phyloP scores from a whole-genome alignment of 805 yeast genomes.

The Saccharomycopsis sp. region DNA sequence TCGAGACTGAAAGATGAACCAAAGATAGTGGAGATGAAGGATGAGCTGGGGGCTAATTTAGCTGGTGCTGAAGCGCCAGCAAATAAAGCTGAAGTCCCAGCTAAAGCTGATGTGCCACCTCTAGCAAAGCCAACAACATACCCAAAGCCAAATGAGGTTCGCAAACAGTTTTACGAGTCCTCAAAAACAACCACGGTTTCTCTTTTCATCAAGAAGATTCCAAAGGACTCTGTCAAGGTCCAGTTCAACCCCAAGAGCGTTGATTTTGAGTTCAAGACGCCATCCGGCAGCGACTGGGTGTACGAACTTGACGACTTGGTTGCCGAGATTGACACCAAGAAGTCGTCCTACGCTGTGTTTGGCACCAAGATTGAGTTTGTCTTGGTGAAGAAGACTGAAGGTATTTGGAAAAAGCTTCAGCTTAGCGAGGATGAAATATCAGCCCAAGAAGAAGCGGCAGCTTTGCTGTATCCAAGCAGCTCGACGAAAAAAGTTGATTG shows the following conservation, averaged over 20 bases:
- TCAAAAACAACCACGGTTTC: constrained; percentile 49
- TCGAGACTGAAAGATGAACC: constrained; percentile 1
- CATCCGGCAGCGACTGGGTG: constrained; percentile 45
- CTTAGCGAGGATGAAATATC: constrained; percentile 24
- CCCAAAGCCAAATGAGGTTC: constrained; percentile 28
- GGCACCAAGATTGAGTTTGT: constrained; percentile 68
- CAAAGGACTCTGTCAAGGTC: constrained; percentile 38
- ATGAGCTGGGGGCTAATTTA: neutral
- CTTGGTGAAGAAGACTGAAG: constrained; percentile 38
- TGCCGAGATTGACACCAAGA: constrained; percentile 38
- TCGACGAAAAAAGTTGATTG: constrained; percentile 59
- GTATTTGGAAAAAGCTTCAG: constrained; percentile 53
- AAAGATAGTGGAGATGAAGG: constrained; percentile 7
- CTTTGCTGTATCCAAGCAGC: constrained; percentile 49
- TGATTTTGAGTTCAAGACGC: constrained; percentile 38
- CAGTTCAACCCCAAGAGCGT: constrained; percentile 32
- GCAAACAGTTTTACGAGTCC: constrained; percentile 72
- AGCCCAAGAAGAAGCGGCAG: constrained; percentile 13
- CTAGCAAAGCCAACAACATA: constrained; percentile 3
- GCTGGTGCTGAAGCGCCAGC: no score
- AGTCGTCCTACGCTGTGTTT: constrained; percentile 43
- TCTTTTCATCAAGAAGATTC: constrained; percentile 60
- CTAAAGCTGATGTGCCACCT: neutral
- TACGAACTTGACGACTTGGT: constrained; percentile 48
- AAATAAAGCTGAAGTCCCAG: neutral